Evolutionary conservation across 208 protist species (phyloP).

Genomic region (Trypanosoma melophagium): DNA sequence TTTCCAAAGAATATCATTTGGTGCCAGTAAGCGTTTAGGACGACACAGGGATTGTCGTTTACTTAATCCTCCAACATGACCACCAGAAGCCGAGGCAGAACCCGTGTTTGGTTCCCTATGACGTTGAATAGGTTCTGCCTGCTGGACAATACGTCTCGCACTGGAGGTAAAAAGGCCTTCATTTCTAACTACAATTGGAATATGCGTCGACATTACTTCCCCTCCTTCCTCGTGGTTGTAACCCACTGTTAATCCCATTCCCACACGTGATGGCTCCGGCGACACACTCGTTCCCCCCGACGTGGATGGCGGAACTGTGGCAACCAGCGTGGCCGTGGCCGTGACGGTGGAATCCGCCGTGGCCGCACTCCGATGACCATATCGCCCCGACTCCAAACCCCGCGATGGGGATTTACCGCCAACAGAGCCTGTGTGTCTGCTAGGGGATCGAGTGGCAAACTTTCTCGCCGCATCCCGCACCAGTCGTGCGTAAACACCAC

Average conservation of each 20-base stretch:
- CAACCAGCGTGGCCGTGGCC: too few species aligned
- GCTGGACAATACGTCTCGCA: constrained; percentile 10
- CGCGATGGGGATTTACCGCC: not conserved
- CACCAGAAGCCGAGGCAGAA: not conserved
- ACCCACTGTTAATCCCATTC: not conserved
- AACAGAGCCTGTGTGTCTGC: not conserved
- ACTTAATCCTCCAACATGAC: not conserved
- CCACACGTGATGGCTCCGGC: not conserved
- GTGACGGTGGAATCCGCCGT: too few species aligned
- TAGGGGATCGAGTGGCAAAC: not conserved
- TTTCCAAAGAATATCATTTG: constrained; percentile 17
- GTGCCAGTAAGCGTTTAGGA: constrained; percentile 4
- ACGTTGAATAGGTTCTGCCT: constrained; percentile 11
- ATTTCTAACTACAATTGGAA: not conserved
- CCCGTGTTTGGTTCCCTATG: not conserved
- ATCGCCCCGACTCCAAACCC: too few species aligned
- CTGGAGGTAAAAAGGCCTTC: not conserved
- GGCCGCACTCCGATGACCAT: too few species aligned
- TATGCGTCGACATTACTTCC: not conserved
- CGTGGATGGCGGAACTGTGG: not conserved
- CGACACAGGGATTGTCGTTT: too few species aligned
- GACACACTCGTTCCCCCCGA: not conserved
- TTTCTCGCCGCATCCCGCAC: not conserved
- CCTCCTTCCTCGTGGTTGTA: not conserved
- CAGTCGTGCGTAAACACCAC: constrained; percentile 3